Conservation (phyloP, 176 grass and related monocot genomes). For the Carex littledalei region DNA sequence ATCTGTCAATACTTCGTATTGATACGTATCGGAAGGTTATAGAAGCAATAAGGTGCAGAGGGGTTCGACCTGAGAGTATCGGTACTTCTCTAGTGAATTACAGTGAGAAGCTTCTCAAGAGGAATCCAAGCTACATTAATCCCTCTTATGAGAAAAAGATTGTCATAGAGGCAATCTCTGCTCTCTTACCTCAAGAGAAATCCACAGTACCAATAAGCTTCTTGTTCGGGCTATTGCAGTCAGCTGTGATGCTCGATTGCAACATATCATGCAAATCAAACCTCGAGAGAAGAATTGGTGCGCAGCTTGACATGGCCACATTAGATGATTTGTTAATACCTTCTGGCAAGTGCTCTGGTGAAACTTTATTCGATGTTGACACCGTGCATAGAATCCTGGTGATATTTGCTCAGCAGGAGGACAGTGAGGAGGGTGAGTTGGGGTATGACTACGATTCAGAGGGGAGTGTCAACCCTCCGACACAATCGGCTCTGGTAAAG, state of each 20-base stretch:
- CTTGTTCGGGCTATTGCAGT: slow-evolving; percentile 63
- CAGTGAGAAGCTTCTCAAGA: slow-evolving; percentile 54
- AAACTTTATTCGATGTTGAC: slow-evolving; percentile 63
- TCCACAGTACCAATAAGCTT: slow-evolving; percentile 58
- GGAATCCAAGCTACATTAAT: slow-evolving; percentile 36
- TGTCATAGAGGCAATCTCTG: slow-evolving; percentile 64
- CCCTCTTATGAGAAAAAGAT: slow-evolving; percentile 28
- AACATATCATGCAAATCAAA: slow-evolving; percentile 57
- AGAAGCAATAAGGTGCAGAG: slow-evolving; percentile 67
- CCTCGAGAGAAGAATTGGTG: slow-evolving; percentile 55
- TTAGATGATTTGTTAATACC: slow-evolving; percentile 72
- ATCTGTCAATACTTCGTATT: slow-evolving; percentile 75
- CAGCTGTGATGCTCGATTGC: slow-evolving; percentile 46
- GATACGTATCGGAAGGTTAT: slow-evolving; percentile 74
- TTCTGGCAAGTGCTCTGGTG: slow-evolving; percentile 29
- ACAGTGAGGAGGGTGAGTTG: slow-evolving; percentile 33
- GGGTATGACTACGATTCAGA: slow-evolving; percentile 24
- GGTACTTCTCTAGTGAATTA: slow-evolving; percentile 67
- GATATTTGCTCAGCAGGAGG: slow-evolving; percentile 48
- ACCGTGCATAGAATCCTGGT: slow-evolving; percentile 58
- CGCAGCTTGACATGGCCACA: slow-evolving; percentile 59
- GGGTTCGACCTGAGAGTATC: slow-evolving; percentile 55
- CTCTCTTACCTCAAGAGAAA: slow-evolving; percentile 63
- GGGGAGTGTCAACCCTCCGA: slow-evolving; percentile 25
- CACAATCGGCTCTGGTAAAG: slow-evolving; percentile 30